Base-by-base conservation (phyloP, 257 asterid species). In the Haberlea rhodopensis region DNA sequence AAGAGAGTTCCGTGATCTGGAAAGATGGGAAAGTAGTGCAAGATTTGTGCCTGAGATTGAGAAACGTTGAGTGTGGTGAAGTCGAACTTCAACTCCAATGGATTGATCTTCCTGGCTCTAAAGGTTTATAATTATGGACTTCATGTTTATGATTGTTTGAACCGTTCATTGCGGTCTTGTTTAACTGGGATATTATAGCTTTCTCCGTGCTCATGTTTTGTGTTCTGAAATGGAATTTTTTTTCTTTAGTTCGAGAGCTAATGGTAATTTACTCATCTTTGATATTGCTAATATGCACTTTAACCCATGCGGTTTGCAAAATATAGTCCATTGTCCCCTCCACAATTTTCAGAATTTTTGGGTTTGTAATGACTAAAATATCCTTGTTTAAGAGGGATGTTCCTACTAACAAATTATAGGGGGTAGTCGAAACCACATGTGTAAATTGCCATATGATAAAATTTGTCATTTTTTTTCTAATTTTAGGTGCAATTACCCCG, bases 11-110 rank as follows among this genome's bases (percentile, higher is more conserved):
- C 5, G 76, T 84, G 4, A 54, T 76, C 4, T 84, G 88, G 88
- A 77, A 59, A 58, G 85, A 75, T 4, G 84, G 84, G 2, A 68
- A 71, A 51, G 74, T 82, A 2, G 67, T 75, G 27, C 94, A 86
- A 66, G 87, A 79, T 57, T 71, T 86, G 82, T 68, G 79, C 63
- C 74, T 86, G 7, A 73, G 90, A 65, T 61, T 86, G 73, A 79
- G 68, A 60, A 76, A 86, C 43, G 94, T 86, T 0, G 95, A 86
- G 59, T 72, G 87, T 43, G 95, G 95, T 5, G 95, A 86, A 71
- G 78, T 86, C 3, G 82, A 80, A 52, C 66, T 86, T 27, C 84
- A 84, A 54, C 87, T 86, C 27, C 82, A 80, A 51, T 86, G 95
- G 95, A 76, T 86, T 19, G 78, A 82, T 58, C 75, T 82, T 60